phyloP scores from a whole-genome alignment of 805 yeast species.

The Zygosaccharomyces rouxii region DNA sequence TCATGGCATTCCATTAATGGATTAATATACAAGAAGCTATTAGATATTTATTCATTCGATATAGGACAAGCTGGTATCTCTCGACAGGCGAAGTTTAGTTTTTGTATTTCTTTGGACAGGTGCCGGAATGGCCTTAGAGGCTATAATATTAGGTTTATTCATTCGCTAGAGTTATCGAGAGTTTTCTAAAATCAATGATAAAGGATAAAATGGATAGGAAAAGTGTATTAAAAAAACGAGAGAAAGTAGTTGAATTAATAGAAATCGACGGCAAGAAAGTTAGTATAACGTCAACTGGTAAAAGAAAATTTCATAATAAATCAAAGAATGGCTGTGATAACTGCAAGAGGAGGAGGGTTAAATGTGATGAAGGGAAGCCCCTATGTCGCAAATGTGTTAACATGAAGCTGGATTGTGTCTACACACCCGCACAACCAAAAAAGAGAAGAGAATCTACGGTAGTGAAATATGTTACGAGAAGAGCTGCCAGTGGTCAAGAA shows the following conservation, averaged over 20 bases:
- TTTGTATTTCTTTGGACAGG: neutral
- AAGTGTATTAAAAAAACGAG: slow-evolving; percentile 16
- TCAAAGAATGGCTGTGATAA: slow-evolving; percentile 86
- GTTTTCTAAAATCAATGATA: neutral
- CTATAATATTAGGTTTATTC: neutral
- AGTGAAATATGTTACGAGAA: slow-evolving; percentile 18
- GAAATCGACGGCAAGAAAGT: slow-evolving; percentile 40
- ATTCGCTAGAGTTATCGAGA: neutral
- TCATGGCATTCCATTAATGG: slow-evolving; percentile 6
- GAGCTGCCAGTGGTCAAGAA: slow-evolving; percentile 14
- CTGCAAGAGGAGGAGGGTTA: slow-evolving; percentile 84
- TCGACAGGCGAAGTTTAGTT: neutral
- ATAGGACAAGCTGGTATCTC: no score
- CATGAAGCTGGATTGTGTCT: slow-evolving; percentile 74
- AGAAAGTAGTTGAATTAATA: slow-evolving; percentile 32
- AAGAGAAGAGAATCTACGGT: slow-evolving; percentile 20
- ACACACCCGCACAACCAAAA: slow-evolving; percentile 35
- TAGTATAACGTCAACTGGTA: slow-evolving; percentile 51
- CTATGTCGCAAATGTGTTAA: slow-evolving; percentile 72
- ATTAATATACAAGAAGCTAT: slow-evolving; percentile 2
- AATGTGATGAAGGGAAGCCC: slow-evolving; percentile 87
- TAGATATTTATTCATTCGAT: neutral
- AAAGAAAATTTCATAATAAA: slow-evolving; percentile 84
- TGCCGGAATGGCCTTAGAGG: slow-evolving; percentile 6
- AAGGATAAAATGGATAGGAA: slow-evolving; percentile 10